Base-by-base conservation (phyloP, 202 grass and related monocot genomes). In the Panicum hallii region DNA sequence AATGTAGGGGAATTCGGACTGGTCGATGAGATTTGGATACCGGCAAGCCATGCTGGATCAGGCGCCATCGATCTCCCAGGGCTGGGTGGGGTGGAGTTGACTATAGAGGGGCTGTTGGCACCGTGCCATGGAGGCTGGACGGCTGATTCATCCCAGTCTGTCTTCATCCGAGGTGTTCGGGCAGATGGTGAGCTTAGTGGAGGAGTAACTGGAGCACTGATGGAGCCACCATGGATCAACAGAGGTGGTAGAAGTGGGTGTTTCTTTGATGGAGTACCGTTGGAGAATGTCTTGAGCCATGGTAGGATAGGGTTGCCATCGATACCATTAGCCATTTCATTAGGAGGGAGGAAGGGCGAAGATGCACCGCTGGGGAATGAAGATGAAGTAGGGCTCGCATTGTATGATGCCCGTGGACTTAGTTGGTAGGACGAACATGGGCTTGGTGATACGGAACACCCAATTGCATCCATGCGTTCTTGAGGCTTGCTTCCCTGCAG, bases 151-250 rank as follows among this genome's bases (percentile, higher is more conserved):
- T 92, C 90, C 90, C 90, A 94, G 15, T 88, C 85, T 3, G 82
- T 74, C 75, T 88, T 94, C 74, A 92, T 86, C 0, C 87, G 82
- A 10, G 93, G 90, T 19, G 93, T 88, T 7, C 90, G 82, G 0
- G 93, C 85, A 0, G 90, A 90, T 0, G 93, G 93, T 5, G 93
- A 94, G 67, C 93, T 90, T 8, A 94, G 57, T 19, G 93, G 90
- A 82, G 93, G 93, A 23, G 93, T 92, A 40, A 94, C 93, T n/a
- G 93, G 93, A 7, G 93, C 93, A 15, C 93, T 94, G 4, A 92
- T 94, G 30, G 93, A 94, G 13, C 93, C 87, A 14, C 90, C 75
- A 9, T 87, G 87, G 63, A 88, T 90, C 85, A 86, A 22, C 36
- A 94, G 60, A 8, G 81, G 84, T 5, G 85, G 87, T 11, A 92